Evolutionary conservation across 1,139 yeast species (phyloP).

Genomic region (Kodamaea fungicola): DNA sequence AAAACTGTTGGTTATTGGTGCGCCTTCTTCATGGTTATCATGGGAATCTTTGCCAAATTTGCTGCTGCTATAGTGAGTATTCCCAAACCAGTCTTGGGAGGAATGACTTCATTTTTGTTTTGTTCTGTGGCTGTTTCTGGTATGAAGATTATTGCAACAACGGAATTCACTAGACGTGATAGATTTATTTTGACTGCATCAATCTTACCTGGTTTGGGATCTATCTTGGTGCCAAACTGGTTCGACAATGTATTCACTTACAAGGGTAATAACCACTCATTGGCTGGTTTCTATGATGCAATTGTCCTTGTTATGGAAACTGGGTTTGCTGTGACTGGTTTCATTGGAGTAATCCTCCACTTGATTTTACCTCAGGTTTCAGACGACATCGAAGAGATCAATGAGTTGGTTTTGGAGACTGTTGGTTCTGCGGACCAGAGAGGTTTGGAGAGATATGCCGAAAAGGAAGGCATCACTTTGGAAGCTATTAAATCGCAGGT

Average conservation of each 20-base stretch:
- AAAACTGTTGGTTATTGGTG: slow-evolving; percentile 87
- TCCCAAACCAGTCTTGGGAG: slow-evolving; percentile 83
- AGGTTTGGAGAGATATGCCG: slow-evolving; percentile 35
- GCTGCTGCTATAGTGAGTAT: slow-evolving; percentile 87
- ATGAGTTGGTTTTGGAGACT: slow-evolving; percentile 44
- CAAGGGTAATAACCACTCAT: slow-evolving; percentile 57
- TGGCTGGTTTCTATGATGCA: slow-evolving; percentile 75
- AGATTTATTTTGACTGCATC: slow-evolving; percentile 78
- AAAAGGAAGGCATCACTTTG: slow-evolving; percentile 33
- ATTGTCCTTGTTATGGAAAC: slow-evolving; percentile 81
- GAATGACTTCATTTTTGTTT: slow-evolving; percentile 88
- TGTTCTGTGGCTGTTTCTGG: slow-evolving; percentile 90
- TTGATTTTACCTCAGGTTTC: slow-evolving; percentile 66
- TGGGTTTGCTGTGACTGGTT: slow-evolving; percentile 81
- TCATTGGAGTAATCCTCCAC: slow-evolving; percentile 71
- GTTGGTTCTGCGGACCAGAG: slow-evolving; percentile 46
- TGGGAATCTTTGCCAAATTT: slow-evolving; percentile 87
- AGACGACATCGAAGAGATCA: slow-evolving; percentile 57
- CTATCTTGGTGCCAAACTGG: slow-evolving; percentile 75
- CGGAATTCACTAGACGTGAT: slow-evolving; percentile 82
- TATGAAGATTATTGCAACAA: slow-evolving; percentile 68
- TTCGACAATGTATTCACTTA: slow-evolving; percentile 74
- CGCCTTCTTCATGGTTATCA: slow-evolving; percentile 73
- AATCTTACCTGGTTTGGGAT: slow-evolving; percentile 73
- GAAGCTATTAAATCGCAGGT: slow-evolving; percentile 20